These are phyloP conservation scores for Niebla homalea DNA, from an alignment of 495 filamentous ascomycete species.

Conservation along the genomic window DNA sequence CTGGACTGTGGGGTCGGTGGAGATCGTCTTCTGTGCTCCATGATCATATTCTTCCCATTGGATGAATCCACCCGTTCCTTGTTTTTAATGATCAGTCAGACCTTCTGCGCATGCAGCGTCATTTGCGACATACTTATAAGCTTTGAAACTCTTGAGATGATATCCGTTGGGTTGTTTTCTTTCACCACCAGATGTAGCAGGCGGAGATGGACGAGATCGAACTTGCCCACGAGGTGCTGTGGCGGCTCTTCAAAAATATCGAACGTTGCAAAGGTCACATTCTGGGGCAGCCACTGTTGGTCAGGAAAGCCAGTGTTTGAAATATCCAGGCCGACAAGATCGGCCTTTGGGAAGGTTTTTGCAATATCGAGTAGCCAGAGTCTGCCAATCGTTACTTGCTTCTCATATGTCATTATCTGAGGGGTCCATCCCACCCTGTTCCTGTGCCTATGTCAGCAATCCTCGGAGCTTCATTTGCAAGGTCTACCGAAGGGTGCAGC, in stretches of 20 bases:
- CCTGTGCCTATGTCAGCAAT: constrained; percentile 2
- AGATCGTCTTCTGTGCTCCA: too few species aligned
- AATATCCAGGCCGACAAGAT: constrained; percentile 5
- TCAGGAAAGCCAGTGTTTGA: neutral
- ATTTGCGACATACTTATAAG: too few species aligned
- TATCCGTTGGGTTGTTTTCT: too few species aligned
- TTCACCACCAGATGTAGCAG: constrained; percentile 21
- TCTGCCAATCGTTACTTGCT: neutral
- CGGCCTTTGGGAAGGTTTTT: neutral
- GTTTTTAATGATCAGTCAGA: too few species aligned
- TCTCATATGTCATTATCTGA: neutral
- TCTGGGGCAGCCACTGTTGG: neutral
- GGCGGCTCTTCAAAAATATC: constrained; percentile 5
- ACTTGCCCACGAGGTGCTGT: constrained; percentile 17
- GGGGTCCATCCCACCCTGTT: neutral
- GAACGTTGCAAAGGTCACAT: neutral
- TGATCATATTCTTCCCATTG: too few species aligned
- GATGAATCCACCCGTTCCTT: too few species aligned
- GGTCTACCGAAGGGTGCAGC: too few species aligned
- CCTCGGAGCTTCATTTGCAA: too few species aligned
- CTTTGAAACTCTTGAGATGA: too few species aligned
- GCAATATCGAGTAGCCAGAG: constrained; percentile 3
- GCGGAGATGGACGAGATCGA: constrained; percentile 26
- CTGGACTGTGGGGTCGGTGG: too few species aligned
- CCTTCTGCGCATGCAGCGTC: too few species aligned